A percentile compares a stretch with the other conserved stretches of the same genome.
phyloP scores from a whole-genome alignment of 2,329 filamentous ascomycete species.

The Hypoxylon sp. region DNA sequence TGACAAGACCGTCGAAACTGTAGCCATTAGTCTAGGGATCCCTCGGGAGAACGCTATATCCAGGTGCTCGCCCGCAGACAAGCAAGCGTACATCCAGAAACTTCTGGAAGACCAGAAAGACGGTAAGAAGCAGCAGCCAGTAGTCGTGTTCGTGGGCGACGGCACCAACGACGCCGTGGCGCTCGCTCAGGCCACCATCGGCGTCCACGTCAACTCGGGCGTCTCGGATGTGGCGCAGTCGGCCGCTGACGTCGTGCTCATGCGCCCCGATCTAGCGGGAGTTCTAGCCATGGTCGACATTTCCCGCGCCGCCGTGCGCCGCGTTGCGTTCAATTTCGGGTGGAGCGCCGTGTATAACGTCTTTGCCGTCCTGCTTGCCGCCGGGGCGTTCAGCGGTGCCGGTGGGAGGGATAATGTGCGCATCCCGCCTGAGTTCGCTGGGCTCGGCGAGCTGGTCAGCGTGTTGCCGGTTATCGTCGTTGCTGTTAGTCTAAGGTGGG shows the following conservation, averaged over 20 bases:
- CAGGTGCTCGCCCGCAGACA: conserved; percentile 62
- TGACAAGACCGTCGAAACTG: conserved; percentile 61
- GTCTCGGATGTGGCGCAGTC: conserved; percentile 74
- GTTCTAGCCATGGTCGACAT: conserved; percentile 72
- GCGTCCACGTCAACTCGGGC: conserved; percentile 75
- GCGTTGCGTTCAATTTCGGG: conserved; percentile 77
- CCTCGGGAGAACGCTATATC: conserved; percentile 57
- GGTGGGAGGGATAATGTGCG: conserved; percentile 48
- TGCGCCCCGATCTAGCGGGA: conserved; percentile 69
- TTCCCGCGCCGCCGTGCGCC: conserved; percentile 59
- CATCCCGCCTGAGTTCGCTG: conserved; percentile 66
- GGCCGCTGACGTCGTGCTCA: conserved; percentile 78
- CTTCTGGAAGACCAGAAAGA: conserved; percentile 52
- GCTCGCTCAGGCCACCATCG: conserved; percentile 78
- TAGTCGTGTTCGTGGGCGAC: conserved; percentile 80
- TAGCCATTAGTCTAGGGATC: conserved; percentile 61
- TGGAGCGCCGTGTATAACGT: conserved; percentile 81
- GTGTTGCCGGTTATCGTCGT: conserved; percentile 77
- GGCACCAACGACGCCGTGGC: conserved; percentile 85
- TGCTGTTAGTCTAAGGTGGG: conserved; percentile 66
- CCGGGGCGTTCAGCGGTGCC: conserved; percentile 73
- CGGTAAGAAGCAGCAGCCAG: conserved; percentile 18
- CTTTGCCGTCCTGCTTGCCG: conserved; percentile 76
- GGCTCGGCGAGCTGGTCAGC: conserved; percentile 79
- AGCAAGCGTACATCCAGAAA: conserved; percentile 61